Evolutionary conservation across 805 yeast species (phyloP), one percentile per base, ranked within the genome.

Genomic region (Saturnispora sekii): DNA sequence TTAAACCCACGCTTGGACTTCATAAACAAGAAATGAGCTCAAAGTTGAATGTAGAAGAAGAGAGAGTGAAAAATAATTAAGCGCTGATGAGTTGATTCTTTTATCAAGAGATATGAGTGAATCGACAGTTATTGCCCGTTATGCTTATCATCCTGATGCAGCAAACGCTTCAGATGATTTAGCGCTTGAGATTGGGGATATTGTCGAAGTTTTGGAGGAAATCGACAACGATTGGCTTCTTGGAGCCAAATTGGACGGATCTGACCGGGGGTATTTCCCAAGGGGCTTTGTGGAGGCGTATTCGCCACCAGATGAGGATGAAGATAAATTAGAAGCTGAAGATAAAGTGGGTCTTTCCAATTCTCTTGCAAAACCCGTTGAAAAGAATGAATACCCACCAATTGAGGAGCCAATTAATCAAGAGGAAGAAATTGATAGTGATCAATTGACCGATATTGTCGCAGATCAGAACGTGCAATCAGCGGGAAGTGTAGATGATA

Each of bases 181-280:
- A 58, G 69, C 74, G 31, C 89, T 90, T 54, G 60, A 62, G 0
- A 75, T 68, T 4, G 89, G 84, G 16, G 87, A 84, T 59, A 51
- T 74, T 28, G 81, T 90, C 51, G 75, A 78, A 3, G 96, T 90
- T 26, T 77, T 81, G 5, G 77, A 76, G 33, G 70, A 85, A 43
- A 96, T 87, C 53, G 97, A 90, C 61, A 95, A 80, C 6, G 96
- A 89, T 51, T 93, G 97, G 97, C 83, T 76, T 58, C 68, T 74
- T 34, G 98, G 98, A 3, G 65, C 70, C 4, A 83, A 74, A 54
- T 56, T 55, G 3, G 73, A 66, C 48, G 31, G 40, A 4, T 65
- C 66, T 30, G 56, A 50, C 9, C 63, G 74, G 16, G 98, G 98
- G 7, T 80, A 89, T 67, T 93, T 93, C 55, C 98, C 98, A 3